phyloP scores from a whole-genome alignment of 2,329 filamentous ascomycete genomes.

The Diaporthe sp. region DNA sequence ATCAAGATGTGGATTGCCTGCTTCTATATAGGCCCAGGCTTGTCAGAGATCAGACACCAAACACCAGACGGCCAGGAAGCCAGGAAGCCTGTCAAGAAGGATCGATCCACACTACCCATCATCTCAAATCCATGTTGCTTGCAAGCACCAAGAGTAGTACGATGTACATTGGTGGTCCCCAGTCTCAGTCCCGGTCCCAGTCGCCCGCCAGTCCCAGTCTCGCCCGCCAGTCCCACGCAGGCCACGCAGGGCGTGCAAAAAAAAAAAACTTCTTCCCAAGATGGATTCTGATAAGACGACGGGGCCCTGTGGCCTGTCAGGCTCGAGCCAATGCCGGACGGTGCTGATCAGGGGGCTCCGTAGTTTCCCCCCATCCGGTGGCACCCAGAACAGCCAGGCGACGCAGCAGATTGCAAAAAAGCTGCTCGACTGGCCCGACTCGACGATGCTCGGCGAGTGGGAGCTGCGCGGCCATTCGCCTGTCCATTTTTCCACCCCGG shows the following conservation, averaged over 20 bases:
- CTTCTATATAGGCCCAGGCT: constrained; percentile 34
- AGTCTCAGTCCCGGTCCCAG: neutral
- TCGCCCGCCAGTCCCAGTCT: constrained; percentile 8
- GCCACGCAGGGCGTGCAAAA: neutral
- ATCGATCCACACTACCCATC: constrained; percentile 37
- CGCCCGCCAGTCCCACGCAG: constrained; percentile 10
- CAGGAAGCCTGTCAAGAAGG: constrained; percentile 27
- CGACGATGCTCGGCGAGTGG: constrained; percentile 20
- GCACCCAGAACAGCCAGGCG: neutral
- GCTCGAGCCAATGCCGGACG: constrained; percentile 35
- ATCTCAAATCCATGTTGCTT: constrained; percentile 32
- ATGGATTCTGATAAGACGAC: constrained; percentile 39
- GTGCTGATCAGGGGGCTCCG: constrained; percentile 27
- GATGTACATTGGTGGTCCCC: constrained; percentile 3
- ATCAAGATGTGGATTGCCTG: constrained; percentile 26
- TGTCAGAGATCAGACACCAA: constrained; percentile 33
- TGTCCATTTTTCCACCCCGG: neutral
- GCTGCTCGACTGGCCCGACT: constrained; percentile 27
- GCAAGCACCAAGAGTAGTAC: neutral
- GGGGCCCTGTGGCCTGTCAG: constrained; percentile 23
- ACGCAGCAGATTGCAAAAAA: neutral
- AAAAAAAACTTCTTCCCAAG: constrained; percentile 33
- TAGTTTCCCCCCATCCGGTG: constrained; percentile 10
- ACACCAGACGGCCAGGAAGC: constrained; percentile 25
- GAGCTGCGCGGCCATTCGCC: constrained; percentile 38